Evolutionary conservation across 371 early-diverging fungal species (phyloP).

Genomic region (Mucor saturninus): DNA sequence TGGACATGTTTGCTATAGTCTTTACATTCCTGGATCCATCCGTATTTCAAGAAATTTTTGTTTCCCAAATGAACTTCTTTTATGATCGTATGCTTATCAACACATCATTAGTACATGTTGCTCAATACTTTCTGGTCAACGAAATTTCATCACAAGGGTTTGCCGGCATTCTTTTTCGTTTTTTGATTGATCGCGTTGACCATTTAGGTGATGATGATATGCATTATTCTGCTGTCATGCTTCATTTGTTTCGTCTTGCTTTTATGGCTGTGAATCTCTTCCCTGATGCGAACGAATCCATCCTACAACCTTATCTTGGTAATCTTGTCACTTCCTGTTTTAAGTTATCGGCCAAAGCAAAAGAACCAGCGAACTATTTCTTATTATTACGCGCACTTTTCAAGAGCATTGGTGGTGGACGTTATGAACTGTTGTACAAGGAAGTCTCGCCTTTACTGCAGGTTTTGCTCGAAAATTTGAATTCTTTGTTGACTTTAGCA

Average conservation of each 20-base stretch:
- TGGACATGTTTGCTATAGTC: conserved; percentile 89
- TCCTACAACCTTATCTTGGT: conserved; percentile 90
- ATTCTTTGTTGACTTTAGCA: conserved; percentile 79
- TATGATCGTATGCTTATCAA: conserved; percentile 87
- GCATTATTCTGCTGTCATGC: conserved; percentile 78
- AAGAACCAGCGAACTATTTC: conserved; percentile 92
- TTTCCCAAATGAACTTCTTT: conserved; percentile 88
- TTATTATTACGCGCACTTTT: conserved; percentile 88
- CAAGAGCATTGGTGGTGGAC: conserved; percentile 78
- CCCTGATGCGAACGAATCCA: conserved; percentile 90
- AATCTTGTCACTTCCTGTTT: conserved; percentile 90
- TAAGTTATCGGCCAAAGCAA: conserved; percentile 80
- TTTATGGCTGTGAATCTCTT: conserved; percentile 95
- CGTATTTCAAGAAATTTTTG: conserved; percentile 94
- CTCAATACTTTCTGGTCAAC: conserved; percentile 87
- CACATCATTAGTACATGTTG: conserved; percentile 79
- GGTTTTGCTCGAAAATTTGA: conserved; percentile 87
- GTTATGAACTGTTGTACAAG: conserved; percentile 72
- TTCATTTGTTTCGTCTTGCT: conserved; percentile 90
- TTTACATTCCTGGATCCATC: conserved; percentile 90
- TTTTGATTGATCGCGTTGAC: conserved; percentile 84
- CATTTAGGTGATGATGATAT: conserved; percentile 81
- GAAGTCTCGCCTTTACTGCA: conserved; percentile 94
- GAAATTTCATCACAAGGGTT: conserved; percentile 80
- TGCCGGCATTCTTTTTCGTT: conserved; percentile 78